Evolutionary conservation across 2,329 filamentous ascomycete genomes (phyloP), one percentile per base, ranked within the genome.

Genomic region (Calonectria pseudoturangicola): DNA sequence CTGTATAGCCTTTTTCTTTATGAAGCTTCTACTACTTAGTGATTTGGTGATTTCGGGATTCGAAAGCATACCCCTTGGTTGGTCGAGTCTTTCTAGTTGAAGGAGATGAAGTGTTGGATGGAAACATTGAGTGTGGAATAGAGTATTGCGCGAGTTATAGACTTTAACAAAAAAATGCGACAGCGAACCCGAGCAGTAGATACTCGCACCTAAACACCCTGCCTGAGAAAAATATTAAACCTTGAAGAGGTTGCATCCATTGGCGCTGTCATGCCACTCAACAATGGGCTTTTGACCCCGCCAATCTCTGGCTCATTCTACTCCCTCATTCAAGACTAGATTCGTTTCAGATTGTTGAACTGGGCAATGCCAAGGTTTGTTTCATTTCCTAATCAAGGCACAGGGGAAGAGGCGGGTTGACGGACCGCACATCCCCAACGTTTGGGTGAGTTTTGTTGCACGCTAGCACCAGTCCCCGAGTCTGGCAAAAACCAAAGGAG

Each of bases 261-360:
- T 9, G 4, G 3, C n/a, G 5, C 18, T 13, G 21, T 15, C 15
- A 60, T 15, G 33, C 4, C 41, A 39, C 33, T 8, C 21, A 18
- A 15, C n/a, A 33, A 25, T 60, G 54, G 36, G 8, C 21, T 28
- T 7, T 28, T 16, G 1, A 9, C 2, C 27, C 30, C 30, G 30
- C 30, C n/a, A 12, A 21, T 25, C 21, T 25, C n/a, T 21, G 2
- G n/a, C 4, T 39, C 33, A 58, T 58, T 41, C 54, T 16, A 30
- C 30, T 16, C 21, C 28, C 25, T n/a, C 21, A 10, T 58, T 9
- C 18, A 18, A 60, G 33, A 60, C 39, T 39, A 60, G 54, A 60
- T 60, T 13, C 15, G 54, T 60, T 60, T 60, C 54, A 41, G 15
- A 28, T 60, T 27, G 21, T 60, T 27, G 54, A 25, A 39, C 21